Evolutionary conservation across 768 basidiomycete genomes (phyloP), one percentile per base, ranked within the genome.

Genomic region (Suillus weaverae): DNA sequence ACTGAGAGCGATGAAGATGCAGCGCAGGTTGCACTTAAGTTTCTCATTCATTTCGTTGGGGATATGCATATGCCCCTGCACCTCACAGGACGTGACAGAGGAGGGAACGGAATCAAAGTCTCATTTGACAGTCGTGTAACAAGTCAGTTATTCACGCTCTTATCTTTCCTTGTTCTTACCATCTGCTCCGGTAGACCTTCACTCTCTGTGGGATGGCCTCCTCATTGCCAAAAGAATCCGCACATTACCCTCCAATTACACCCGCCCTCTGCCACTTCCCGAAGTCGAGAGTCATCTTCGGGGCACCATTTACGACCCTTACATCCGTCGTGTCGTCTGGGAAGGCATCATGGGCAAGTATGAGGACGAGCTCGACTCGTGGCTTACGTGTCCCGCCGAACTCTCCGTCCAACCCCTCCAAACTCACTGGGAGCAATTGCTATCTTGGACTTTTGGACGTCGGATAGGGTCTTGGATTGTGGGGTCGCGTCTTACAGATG

Each of bases 11-110:
- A 71, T 2, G 76, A 78, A 18, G 75, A 66, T 6, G 76, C 73
- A 13, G 88, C 88, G 2, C 87, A 89, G 71, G 91, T 94, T 70
- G 92, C 97, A 2, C 81, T 98, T 70, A 91, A 92, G 75, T 99
- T 97, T 80, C 80, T 99, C 38, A 85, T 96, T 36, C 97, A 99
- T 76, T 98, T 94, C 70, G 62, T 97, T 13, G 95, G 97, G 0
- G 97, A 98, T 74, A 81, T 97, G 83, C 97, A 97, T 70, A 89
- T 91, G 84, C 97, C 97, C 5, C 79, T 99, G 62, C 97, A 99
- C 75, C 83, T 99, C 43, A 91, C 91, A 0, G 93, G 93, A 2
- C 82, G 95, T 20, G 88, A 95, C 69, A 83, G 92, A 36, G 97
- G 97, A 5, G 97, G 96, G 1, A 99, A 98, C 72, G 84, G 85